Conservation (phyloP, 441 rosid genomes). For the Eruca vesicaria region DNA sequence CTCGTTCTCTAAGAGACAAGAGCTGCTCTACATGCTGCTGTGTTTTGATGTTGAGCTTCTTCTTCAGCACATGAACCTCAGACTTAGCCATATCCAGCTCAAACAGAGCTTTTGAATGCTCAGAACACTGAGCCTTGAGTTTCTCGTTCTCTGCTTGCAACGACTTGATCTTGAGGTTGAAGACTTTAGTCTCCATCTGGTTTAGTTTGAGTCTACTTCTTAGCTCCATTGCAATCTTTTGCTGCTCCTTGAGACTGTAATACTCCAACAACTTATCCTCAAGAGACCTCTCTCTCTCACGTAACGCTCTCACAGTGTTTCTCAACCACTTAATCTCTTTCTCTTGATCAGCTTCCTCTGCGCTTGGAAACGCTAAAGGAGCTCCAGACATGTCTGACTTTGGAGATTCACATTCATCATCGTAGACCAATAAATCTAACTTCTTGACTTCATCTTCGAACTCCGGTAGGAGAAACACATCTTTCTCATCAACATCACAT, state of each 20-base stretch:
- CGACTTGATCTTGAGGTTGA: slow-evolving; percentile 66
- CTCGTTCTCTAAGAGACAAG: slow-evolving; percentile 59
- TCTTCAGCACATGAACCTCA: slow-evolving; percentile 57
- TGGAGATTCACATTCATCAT: slow-evolving; percentile 30
- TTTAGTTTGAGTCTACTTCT: slow-evolving; percentile 73
- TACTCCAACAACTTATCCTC: slow-evolving; percentile 78
- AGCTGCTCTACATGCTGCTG: slow-evolving; percentile 74
- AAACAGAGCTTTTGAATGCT: slow-evolving; percentile 44
- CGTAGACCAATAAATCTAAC: slow-evolving; percentile 27
- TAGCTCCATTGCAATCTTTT: slow-evolving; percentile 65
- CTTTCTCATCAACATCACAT: slow-evolving; percentile 38
- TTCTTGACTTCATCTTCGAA: slow-evolving; percentile 51
- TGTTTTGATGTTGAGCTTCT: slow-evolving; percentile 62
- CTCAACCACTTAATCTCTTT: slow-evolving; percentile 62
- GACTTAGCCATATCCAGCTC: slow-evolving; percentile 67
- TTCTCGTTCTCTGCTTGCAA: slow-evolving; percentile 63
- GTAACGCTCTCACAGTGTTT: slow-evolving; percentile 53
- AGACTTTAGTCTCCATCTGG: slow-evolving; percentile 69
- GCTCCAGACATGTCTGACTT: slow-evolving; percentile 35
- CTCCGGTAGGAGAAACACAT: slow-evolving; percentile 56
- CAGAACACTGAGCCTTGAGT: slow-evolving; percentile 56
- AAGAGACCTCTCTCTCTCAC: slow-evolving; percentile 70
- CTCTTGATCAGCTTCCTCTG: slow-evolving; percentile 49
- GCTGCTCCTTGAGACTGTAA: slow-evolving; percentile 88
- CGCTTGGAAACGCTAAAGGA: slow-evolving; percentile 40